Percentiles rank a stretch among this genome's conserved stretches.
These are phyloP conservation scores for Fusarium sp. DNA, from an alignment of 2,329 filamentous ascomycete species.

Conservation along the genomic window DNA sequence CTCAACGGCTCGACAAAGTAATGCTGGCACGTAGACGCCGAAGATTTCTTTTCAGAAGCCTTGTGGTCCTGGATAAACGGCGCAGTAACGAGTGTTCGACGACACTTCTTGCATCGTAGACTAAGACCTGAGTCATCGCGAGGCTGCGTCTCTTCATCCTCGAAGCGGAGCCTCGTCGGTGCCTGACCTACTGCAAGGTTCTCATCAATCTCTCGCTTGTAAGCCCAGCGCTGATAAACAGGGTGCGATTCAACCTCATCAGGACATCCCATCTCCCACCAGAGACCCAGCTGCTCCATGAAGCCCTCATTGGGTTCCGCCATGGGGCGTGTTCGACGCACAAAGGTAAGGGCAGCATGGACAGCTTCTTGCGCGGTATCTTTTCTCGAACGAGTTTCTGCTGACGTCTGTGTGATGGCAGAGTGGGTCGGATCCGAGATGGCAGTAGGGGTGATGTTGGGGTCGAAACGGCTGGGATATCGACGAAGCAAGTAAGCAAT, in stretches of 20 bases:
- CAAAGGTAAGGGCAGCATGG: conserved; percentile 71
- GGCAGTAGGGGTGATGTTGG: conserved; percentile 50
- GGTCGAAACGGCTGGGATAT: conserved; percentile 65
- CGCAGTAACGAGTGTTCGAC: conserved; percentile 68
- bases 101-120: conserved; percentile 91
- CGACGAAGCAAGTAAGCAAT: conserved; percentile 86
- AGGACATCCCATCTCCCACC: conserved; percentile 87
- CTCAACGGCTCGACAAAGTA: conserved; percentile 91
- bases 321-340: conserved; percentile 77
- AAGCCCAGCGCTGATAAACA: conserved; percentile 80
- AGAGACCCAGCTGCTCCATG: conserved; percentile 87
- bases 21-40: conserved; percentile 73
- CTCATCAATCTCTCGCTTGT: conserved; percentile 65
- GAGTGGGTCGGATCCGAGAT: conserved; percentile 34
- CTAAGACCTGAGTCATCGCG: conserved; percentile 46
- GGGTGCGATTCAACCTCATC: conserved; percentile 73
- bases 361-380: conserved; percentile 62
- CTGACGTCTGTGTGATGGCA: conserved; percentile 9
- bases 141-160: conserved; percentile 72
- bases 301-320: conserved; percentile 94
- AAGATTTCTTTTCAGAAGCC: conserved; percentile 41
- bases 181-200: conserved; percentile 79
- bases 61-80: conserved; percentile 75
- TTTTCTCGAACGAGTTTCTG: conserved; percentile 42
- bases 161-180: conserved; percentile 85